A percentile compares a stretch with the other conserved stretches of the same genome.
Conservation (phyloP, 2,329 filamentous ascomycete genomes). For the Thermochaetoides dissita region DNA sequence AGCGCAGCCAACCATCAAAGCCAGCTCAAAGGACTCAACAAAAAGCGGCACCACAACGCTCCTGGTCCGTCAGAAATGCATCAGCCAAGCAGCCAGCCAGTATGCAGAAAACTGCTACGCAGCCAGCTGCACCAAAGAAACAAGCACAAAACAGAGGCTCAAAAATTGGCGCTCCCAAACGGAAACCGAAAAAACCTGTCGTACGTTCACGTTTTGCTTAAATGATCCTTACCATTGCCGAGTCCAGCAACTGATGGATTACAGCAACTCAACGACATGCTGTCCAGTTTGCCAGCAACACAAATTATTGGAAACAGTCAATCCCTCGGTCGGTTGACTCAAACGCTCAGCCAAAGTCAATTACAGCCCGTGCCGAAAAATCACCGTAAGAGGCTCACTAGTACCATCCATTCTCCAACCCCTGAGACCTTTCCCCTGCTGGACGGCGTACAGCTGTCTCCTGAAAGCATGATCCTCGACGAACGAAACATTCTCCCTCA, state of each 20-base stretch:
- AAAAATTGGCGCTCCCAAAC: neutral
- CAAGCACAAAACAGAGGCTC: too few species aligned
- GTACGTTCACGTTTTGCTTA: slow-evolving; percentile 2
- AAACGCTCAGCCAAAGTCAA: neutral
- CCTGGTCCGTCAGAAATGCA: too few species aligned
- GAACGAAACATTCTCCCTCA: neutral
- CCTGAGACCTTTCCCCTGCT: neutral
- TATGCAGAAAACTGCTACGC: too few species aligned
- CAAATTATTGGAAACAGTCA: slow-evolving; percentile 8
- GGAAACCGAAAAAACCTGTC: slow-evolving; percentile 11
- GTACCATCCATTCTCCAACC: neutral
- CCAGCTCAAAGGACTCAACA: too few species aligned
- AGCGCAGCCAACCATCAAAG: too few species aligned
- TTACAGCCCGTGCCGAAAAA: neutral
- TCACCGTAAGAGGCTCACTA: neutral
- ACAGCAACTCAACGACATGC: slow-evolving; percentile 9
- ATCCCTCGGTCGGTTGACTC: neutral
- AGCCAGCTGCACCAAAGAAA: too few species aligned
- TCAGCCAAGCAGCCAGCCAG: too few species aligned
- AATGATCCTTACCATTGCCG: neutral
- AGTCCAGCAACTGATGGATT: neutral
- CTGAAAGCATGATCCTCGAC: neutral
- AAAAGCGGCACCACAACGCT: too few species aligned
- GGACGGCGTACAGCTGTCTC: neutral
- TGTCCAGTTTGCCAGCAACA: slow-evolving; percentile 5